Conservation (phyloP, 2,329 filamentous ascomycete genomes). For the Alternaria viburni region DNA sequence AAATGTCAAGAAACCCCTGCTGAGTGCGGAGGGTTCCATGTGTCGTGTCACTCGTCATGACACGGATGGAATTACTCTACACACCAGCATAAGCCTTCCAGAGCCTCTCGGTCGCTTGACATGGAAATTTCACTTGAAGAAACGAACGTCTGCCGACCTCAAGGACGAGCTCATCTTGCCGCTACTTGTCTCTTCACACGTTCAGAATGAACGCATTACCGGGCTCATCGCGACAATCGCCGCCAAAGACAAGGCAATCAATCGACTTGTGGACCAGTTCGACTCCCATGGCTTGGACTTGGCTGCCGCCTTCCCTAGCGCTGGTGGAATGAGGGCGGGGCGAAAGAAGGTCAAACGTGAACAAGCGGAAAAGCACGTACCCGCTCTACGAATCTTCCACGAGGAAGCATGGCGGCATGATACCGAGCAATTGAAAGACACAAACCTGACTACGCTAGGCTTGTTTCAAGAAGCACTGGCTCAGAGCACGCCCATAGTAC, state of each 20-base stretch:
- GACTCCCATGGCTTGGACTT: constrained; percentile 63
- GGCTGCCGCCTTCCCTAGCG: constrained; percentile 63
- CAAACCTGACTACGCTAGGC: constrained; percentile 34
- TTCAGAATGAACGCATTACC: constrained; percentile 56
- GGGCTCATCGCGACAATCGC: constrained; percentile 58
- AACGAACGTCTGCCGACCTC: constrained; percentile 49
- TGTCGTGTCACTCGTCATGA: constrained; percentile 42
- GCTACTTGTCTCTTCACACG: constrained; percentile 57
- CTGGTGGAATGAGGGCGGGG: constrained; percentile 53
- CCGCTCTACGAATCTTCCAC: constrained; percentile 62
- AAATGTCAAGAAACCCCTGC: constrained; percentile 62
- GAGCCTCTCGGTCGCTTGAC: constrained; percentile 66
- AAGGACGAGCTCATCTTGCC: constrained; percentile 60
- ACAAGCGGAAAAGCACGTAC: constrained; percentile 61
- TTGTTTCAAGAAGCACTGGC: constrained; percentile 44
- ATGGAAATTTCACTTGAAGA: constrained; percentile 68
- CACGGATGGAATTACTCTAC: constrained; percentile 54
- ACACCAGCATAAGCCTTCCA: constrained; percentile 66
- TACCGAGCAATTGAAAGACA: constrained; percentile 31
- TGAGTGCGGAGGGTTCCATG: constrained; percentile 45
- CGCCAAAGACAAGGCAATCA: constrained; percentile 66
- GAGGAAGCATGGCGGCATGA: constrained; percentile 53
- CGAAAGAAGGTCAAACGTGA: constrained; percentile 55
- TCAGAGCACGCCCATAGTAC: constrained; percentile 35
- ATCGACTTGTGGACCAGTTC: constrained; percentile 64